Evolutionary conservation across 441 rosid genomes (phyloP).

Genomic region (Geranium incanum): DNA sequence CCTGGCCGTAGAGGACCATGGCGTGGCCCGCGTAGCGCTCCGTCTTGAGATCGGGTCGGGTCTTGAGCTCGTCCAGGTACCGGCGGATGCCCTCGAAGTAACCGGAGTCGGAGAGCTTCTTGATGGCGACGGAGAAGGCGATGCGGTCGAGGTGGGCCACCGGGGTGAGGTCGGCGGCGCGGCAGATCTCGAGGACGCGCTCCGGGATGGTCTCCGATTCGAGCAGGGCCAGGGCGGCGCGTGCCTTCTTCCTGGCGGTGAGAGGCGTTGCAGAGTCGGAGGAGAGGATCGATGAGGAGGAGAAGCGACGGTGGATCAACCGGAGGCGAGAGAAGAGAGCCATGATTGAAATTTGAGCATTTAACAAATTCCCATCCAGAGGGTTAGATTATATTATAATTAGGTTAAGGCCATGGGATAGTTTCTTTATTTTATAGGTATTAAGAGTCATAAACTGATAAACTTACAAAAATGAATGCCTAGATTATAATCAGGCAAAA

Average conservation of each 20-base stretch:
- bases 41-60: slow-evolving; percentile 46
- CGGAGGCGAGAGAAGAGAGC: slow-evolving; percentile 52
- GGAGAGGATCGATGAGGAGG: slow-evolving; percentile 41
- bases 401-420: too few species aligned
- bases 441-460: too few species aligned
- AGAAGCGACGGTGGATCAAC: slow-evolving; percentile 21
- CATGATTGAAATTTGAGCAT: too few species aligned
- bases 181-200: slow-evolving; percentile 65
- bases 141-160: slow-evolving; percentile 48
- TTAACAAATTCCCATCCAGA: too few species aligned
- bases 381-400: too few species aligned
- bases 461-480: too few species aligned
- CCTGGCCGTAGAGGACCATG: slow-evolving; percentile 65
- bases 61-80: slow-evolving; percentile 50
- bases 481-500: too few species aligned
- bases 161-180: slow-evolving; percentile 62
- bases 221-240: slow-evolving; percentile 60
- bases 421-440: too few species aligned
- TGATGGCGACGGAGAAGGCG: slow-evolving; percentile 59
- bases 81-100: slow-evolving; percentile 37
- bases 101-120: slow-evolving; percentile 40
- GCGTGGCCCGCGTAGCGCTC: slow-evolving; percentile 58
- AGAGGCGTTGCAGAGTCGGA: slow-evolving; percentile 43
- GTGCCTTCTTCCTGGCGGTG: slow-evolving; percentile 45
- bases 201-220: slow-evolving; percentile 57